Base-by-base conservation (phyloP, 108 stramenopile species). In the Cyclotella kingstonii region DNA sequence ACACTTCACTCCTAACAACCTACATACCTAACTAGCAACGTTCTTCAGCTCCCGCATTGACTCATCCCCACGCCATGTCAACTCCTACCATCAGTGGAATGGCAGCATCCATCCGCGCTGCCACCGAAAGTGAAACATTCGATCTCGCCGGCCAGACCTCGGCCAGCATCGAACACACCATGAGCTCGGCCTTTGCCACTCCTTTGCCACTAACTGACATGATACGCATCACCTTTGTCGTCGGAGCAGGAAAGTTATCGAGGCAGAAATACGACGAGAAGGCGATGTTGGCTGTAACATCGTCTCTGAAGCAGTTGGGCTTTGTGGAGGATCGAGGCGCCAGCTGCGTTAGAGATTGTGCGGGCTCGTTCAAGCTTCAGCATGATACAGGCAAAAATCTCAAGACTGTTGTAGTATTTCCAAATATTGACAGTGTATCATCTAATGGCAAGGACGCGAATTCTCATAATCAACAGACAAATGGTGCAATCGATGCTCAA, bases 361-460 rank as follows among this genome's bases (percentile, higher is more conserved):
- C 70, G 26, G 95, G 94, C 19, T 74, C 78, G 8, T 97, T 89
- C 72, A 97, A 97, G 73, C 50, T 76, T 42, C 97, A 97, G 68
- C 97, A 97, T 72, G 97, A 97, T 68, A 96, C 95, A 9, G 95
- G 93, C 9, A 94, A 95, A 77, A 97, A 95, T 57, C 49, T 95
- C n/a, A 90, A 93, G 50, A 94, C 94, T 15, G 90, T 94, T 8
- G 90, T 95, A 23, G 95, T 97, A 1, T 96, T 96, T 79, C 97
- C 97, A 0, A 68, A 59, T 23, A 67, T 93, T 14, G 58, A n/a
- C 45, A 45, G 29, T 31, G 45, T 10, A 4, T 10, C 36, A 12
- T 34, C 22, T 12, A 75, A 63, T 30, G 76, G 55, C 23, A 66
- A 50, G 10, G 54, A 50, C 10, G 70, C 53, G 23, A 74, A 30